Evolutionary conservation across 2,329 filamentous ascomycete species (phyloP), one percentile per base, ranked within the genome.

Genomic region (Pseudonectria foliicola): DNA sequence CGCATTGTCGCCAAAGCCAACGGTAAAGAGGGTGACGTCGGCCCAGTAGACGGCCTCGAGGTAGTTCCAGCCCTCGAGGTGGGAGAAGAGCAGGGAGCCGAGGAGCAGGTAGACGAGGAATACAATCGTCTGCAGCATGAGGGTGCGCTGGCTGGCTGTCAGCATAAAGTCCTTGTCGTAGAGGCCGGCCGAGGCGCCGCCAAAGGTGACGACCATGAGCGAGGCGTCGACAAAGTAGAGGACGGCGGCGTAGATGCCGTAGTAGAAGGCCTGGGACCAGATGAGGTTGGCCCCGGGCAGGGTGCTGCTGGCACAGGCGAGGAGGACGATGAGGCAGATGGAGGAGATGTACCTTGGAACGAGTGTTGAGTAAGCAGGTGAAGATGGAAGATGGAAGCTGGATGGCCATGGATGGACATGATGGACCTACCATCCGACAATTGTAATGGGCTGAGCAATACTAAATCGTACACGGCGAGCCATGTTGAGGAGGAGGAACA

Each of bases 51-150:
- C 66, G 3, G 78, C 77, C 49, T 95, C 85, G 2, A 85, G 75
- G 52, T 82, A 95, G 13, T 69, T 64, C 80, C 88, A 92, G 4
- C 62, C 71, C 42, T 94, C 82, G 3, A 92, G 71, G 2, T 66
- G 66, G 6, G 77, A 76, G 53, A 92, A 95, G 0, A 94, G 63
- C 1, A 80, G 73, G 1, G 82, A 86, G 1, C 89, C 89, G 3
- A 87, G 61, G 1, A 85, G 77, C 0, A 95, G 66, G 67, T 92
- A 95, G 31, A 85, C 62, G 33, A 94, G 80, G 53, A 93, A 85
- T 36, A 84, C 66, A 60, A 93, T 93, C 2, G 87, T 94, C 60
- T 95, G 89, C 18, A 95, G 63, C 68, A 95, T 95, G 14, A 95
- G 66, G 0, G 86, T 95, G 8, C 89, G 75, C 58, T 95, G 89